Evolutionary conservation across 495 filamentous ascomycete species (phyloP).

Genomic region (Aspergillus haitiensis): DNA sequence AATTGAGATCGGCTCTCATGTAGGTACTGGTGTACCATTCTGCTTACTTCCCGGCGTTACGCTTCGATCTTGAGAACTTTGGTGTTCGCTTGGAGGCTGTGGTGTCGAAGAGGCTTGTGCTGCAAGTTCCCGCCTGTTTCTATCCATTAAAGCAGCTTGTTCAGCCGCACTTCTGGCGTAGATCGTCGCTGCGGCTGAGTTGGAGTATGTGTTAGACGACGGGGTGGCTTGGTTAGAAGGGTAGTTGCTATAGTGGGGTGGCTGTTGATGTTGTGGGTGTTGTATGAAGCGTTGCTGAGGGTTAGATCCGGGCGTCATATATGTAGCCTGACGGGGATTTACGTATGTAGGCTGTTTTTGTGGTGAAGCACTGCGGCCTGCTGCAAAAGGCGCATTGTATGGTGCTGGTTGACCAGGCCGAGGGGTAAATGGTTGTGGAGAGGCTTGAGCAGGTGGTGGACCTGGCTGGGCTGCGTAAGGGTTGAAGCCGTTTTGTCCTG

Average conservation of each 20-base stretch:
- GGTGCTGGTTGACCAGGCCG: constrained; percentile 41
- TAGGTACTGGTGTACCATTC: constrained; percentile 46
- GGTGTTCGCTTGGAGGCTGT: constrained; percentile 35
- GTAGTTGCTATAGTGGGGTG: constrained; percentile 30
- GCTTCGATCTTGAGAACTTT: constrained; percentile 40
- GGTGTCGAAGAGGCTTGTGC: constrained; percentile 41
- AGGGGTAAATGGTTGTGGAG: constrained; percentile 43
- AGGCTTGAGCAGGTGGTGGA: constrained; percentile 30
- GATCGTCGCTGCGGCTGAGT: constrained; percentile 42
- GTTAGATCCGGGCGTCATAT: constrained; percentile 27
- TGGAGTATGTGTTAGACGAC: constrained; percentile 40
- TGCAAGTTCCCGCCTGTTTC: constrained; percentile 47
- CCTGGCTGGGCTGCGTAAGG: constrained; percentile 36
- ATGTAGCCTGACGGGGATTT: constrained; percentile 25
- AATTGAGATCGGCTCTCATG: constrained; percentile 21
- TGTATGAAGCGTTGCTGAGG: constrained; percentile 33
- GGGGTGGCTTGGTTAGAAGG: constrained; percentile 29
- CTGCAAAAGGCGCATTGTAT: constrained; percentile 40
- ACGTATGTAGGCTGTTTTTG: constrained; percentile 34
- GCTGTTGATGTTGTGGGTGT: constrained; percentile 29
- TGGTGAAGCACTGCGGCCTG: constrained; percentile 37
- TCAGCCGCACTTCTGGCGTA: constrained; percentile 48
- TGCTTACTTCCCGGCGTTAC: constrained; percentile 42
- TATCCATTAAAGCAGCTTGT: constrained; percentile 48
- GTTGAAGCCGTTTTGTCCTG: constrained; percentile 43